Base-by-base conservation (phyloP, 2,329 filamentous ascomycete genomes). In the Colletotrichum falcatum region DNA sequence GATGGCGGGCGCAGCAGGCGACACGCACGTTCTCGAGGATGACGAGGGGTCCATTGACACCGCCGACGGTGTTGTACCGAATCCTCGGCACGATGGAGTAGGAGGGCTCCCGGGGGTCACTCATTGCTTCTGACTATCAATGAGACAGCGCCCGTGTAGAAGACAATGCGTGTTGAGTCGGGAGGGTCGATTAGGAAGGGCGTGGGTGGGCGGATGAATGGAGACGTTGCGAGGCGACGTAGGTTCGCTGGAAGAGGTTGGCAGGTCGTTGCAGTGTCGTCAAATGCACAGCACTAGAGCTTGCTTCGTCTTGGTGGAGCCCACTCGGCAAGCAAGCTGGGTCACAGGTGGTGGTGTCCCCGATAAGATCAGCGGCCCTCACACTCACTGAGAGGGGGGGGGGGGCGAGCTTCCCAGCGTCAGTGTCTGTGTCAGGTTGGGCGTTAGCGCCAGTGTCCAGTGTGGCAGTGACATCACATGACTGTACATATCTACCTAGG, bases 11-110 rank as follows among this genome's bases (percentile, higher is more conserved):
- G 66, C 35, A 58, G 30, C 33, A 65, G 58, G 56, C 72, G 55
- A 69, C 72, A 84, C 91, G 76, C 82, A 97, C 95, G 89, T 97
- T 97, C 81, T 98, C 96, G 76, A 99, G 89, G 79, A 99, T 95
- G 80, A 99, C 96, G 83, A 99, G 89, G 78, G 96, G 96, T 71
- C 96, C 96, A 85, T 99, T 99, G 84, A 99, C 92, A 86, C 95
- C 95, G 79, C 94, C 94, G 80, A 99, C 94, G 77, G 96, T 99
- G 87, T 99, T 99, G 90, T 99, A 99, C 79, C 92, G 91, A 84
- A 98, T 83, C 78, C 87, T 84, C 71, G 88, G 88, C 75, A 85
- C 81, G 77, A 90, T 83, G 73, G 86, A 88, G 82, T 89, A 90
- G 74, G 87, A 88, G 73, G 87, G 84, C 76, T 88, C 86, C 79